Conservation (phyloP, 1,139 yeast species). For the Suhomyces anneliseae region DNA sequence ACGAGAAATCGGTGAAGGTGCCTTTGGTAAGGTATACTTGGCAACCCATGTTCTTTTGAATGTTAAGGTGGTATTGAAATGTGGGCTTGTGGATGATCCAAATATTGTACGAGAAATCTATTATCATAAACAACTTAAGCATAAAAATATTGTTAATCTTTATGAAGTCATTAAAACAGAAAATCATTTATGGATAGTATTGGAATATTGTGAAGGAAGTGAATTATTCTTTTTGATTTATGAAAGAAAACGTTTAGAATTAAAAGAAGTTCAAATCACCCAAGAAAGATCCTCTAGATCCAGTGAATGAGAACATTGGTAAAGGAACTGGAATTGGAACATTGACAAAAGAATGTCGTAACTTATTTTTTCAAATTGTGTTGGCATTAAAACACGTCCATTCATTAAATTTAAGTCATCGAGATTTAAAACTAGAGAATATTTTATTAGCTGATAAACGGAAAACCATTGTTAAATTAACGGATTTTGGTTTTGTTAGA, state of each 20-base stretch:
- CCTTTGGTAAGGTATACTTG: conserved; percentile 88
- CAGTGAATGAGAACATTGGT: conserved; percentile 82
- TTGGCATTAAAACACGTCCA: conserved; percentile 88
- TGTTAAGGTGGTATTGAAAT: conserved; percentile 78
- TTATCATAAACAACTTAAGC: conserved; percentile 81
- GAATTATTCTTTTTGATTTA: conserved; percentile 79
- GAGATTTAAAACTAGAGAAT: conserved; percentile 88
- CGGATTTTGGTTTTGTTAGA: conserved; percentile 94
- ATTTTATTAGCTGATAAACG: conserved; percentile 70
- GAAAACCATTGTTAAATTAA: conserved; percentile 60
- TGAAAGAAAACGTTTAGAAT: conserved; percentile 52
- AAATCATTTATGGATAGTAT: conserved; percentile 75
- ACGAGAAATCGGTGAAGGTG: conserved; percentile 81
- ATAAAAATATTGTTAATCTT: conserved; percentile 78
- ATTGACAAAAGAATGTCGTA: conserved; percentile 60
- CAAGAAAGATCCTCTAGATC: conserved; percentile 73
- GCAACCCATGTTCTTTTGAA: conserved; percentile 76
- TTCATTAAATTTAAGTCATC: conserved; percentile 76
- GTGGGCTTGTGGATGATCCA: conserved; percentile 80
- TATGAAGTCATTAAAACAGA: conserved; percentile 88
- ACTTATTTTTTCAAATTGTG: conserved; percentile 72
- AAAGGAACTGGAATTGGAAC: conserved; percentile 85
- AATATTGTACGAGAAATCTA: conserved; percentile 91
- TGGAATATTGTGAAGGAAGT: conserved; percentile 89
- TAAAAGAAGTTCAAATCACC: conserved; percentile 75